phyloP scores from a whole-genome alignment of 2,329 filamentous ascomycete species.

The Fusarium equiseti region DNA sequence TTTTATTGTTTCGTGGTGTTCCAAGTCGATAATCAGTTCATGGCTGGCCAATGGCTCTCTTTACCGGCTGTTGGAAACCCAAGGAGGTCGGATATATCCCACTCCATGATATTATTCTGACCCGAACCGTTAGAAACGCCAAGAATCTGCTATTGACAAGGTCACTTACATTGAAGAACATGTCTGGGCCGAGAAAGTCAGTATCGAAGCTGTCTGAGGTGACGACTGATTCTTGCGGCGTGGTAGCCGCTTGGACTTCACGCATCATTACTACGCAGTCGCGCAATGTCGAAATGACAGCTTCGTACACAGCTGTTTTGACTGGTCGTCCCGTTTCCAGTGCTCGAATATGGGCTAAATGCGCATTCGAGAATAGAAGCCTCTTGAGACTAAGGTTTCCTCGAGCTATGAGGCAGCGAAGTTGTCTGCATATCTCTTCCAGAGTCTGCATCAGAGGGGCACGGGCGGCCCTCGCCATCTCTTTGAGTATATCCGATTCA shows the following conservation, averaged over 20 bases:
- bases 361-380: conserved; percentile 40
- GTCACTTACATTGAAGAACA: conserved; percentile 38
- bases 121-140: conserved; percentile 10
- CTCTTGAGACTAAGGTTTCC: conserved; percentile 46
- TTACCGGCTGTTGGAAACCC: conserved; percentile 32
- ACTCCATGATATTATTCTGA: conserved; percentile 43
- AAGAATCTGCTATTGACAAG: not conserved
- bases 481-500: conserved; percentile 42
- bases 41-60: conserved; percentile 29
- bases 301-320: conserved; percentile 43
- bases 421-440: conserved; percentile 35
- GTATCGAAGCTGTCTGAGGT: conserved; percentile 28
- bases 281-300: conserved; percentile 35
- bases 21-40: conserved; percentile 4
- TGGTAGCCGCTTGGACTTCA: conserved; percentile 21
- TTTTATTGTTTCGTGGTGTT: not conserved
- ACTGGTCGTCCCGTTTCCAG: conserved; percentile 38
- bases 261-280: conserved; percentile 38
- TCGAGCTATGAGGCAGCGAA: conserved; percentile 33
- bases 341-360: conserved; percentile 43
- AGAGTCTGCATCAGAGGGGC: conserved; percentile 39
- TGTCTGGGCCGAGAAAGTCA: conserved; percentile 34
- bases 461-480: conserved; percentile 41
- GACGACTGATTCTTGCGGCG: conserved; percentile 36
- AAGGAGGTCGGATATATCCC: conserved; percentile 45